Evolutionary conservation across 1,139 yeast genomes (phyloP), one percentile per base, ranked within the genome.

Genomic region (Geotrichum reessii): DNA sequence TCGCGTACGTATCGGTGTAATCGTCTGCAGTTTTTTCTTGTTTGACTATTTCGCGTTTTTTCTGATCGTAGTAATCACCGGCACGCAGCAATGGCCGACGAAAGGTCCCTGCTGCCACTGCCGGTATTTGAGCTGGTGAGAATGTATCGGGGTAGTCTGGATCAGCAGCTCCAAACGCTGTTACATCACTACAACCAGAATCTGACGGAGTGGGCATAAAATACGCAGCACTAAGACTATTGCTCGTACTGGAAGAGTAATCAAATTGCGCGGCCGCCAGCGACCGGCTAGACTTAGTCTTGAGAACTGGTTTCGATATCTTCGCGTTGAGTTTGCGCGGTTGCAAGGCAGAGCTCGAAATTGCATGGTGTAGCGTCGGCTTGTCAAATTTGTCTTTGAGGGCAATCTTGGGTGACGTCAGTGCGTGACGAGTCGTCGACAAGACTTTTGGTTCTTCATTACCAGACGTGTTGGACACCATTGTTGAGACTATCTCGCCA

Each of bases 151-250:
- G 44, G 21, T 37, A 37, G 44, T 37, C 44, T 9, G 44, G 44
- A 9, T 37, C 44, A 7, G 44, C 44, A 9, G 17, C 17, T 5
- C 44, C 44, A 19, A 46, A 53, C 33, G 53, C 52, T 17, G 63
- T 53, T 47, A 57, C 48, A 40, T 65, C 67, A 44, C 67, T 63
- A 24, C 66, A 63, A 6, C 69, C 69, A 25, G 68, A 64, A 53
- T 69, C 71, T 14, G 69, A 66, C 1, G 71, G 71, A 2, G 71
- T 69, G 6, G 71, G 71, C 58, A 67, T 66, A 53, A 67, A 67
- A 17, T 58, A 53, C 1, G 58, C 47, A 14, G 54, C 47, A 17
- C 58, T 40, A n/a, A 17, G 50, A 21, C 19, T 31, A 11, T 55
- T 53, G 47, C 31, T 50, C 47, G 25, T 54, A 25, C 44, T 37